A percentile compares a stretch with the other conserved stretches of the same genome.
Evolutionary conservation across 306 rosid genomes (phyloP).

Genomic region (Vigna trinervia): DNA sequence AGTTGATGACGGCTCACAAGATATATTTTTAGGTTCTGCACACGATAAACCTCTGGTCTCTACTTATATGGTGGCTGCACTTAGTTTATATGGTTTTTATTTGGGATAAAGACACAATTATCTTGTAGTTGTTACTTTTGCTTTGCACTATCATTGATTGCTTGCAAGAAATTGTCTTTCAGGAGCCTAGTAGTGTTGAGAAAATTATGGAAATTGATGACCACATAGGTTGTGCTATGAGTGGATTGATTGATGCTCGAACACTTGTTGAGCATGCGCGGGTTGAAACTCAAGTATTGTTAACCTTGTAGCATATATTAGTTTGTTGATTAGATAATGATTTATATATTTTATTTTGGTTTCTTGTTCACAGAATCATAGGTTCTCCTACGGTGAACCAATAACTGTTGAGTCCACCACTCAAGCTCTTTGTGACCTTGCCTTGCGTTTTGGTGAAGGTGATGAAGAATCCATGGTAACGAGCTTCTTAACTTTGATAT

Average conservation of each 20-base stretch:
- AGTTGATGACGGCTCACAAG: no score
- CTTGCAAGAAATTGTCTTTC: conserved; percentile 28
- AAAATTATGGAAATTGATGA: conserved; percentile 97
- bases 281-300: conserved; percentile 88
- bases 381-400: conserved; percentile 95
- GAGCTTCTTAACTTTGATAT: background rate
- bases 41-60: background rate
- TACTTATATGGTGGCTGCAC: background rate
- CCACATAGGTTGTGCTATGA: conserved; percentile 98
- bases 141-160: background rate
- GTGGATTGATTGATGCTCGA: conserved; percentile 97
- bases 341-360: conserved; percentile 35
- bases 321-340: conserved; percentile 21
- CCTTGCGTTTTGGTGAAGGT: conserved; percentile 96
- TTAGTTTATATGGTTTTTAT: conserved; percentile 11
- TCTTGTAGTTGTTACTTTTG: background rate
- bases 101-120: background rate
- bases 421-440: conserved; percentile 96
- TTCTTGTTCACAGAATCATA: conserved; percentile 74
- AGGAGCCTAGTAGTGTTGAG: conserved; percentile 99
- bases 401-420: conserved; percentile 98
- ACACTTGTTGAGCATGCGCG: conserved; percentile 99
- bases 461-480: conserved; percentile 98
- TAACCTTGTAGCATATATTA: background rate
- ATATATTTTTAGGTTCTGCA: background rate